phyloP scores from a whole-genome alignment of 129 eudicot genomes.

The Flaveria trinervia region DNA sequence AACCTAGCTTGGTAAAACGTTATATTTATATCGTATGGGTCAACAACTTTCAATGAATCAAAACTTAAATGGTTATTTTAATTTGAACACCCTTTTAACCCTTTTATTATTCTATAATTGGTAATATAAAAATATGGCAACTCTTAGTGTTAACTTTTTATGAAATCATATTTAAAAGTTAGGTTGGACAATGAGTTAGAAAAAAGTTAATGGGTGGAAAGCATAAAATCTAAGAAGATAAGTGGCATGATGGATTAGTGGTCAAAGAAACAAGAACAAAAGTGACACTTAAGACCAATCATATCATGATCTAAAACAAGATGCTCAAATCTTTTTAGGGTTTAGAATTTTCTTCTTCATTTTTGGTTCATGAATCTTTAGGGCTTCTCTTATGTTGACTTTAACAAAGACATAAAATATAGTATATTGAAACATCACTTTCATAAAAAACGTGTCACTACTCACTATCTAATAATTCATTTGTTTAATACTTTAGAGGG shows the following conservation, averaged over 20 bases:
- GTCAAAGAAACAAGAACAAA: slow-evolving; percentile 40
- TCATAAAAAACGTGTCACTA: slow-evolving; percentile 21
- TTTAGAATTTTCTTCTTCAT: slow-evolving; percentile 11
- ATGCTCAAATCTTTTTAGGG: slow-evolving; percentile 42
- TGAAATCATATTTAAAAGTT: not conserved
- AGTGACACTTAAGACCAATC: slow-evolving; percentile 36
- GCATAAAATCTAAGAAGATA: slow-evolving; percentile 32
- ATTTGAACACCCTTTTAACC: too few species aligned
- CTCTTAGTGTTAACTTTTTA: not conserved
- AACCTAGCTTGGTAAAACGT: too few species aligned
- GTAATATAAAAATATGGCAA: too few species aligned
- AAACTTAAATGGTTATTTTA: too few species aligned
- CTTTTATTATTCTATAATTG: too few species aligned
- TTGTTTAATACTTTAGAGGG: slow-evolving; percentile 22
- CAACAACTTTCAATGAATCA: too few species aligned
- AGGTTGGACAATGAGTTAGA: not conserved
- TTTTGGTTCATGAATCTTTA: slow-evolving; percentile 42
- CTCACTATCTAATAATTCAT: slow-evolving; percentile 36
- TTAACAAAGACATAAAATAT: slow-evolving; percentile 19
- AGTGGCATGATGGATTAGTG: slow-evolving; percentile 26
- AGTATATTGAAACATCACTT: slow-evolving; percentile 7
- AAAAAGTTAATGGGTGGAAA: not conserved
- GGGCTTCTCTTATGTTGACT: slow-evolving; percentile 37
- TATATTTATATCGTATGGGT: too few species aligned
- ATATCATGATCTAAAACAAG: slow-evolving; percentile 38